A percentile compares a stretch with the other conserved stretches of the same genome.
phyloP scores from a whole-genome alignment of 257 asterid species.

The Solanum sejunctum region DNA sequence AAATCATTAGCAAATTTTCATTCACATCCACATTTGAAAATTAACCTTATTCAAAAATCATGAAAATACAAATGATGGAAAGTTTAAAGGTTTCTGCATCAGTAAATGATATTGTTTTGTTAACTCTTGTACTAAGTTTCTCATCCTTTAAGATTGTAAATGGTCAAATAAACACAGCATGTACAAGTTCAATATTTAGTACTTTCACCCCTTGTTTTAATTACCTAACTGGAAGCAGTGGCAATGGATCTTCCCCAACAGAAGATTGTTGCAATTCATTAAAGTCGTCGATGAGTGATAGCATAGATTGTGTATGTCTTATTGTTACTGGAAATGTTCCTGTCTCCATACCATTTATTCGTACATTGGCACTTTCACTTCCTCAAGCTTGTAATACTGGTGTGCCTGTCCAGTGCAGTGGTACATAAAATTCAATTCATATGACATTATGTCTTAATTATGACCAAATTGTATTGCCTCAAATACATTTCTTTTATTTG shows the following conservation, averaged over 20 bases:
- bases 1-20: not conserved
- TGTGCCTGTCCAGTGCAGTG: conserved; percentile 57
- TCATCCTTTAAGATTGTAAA: conserved; percentile 3
- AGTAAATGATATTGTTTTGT: conserved; percentile 4
- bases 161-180: conserved; percentile 49
- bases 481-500: not conserved
- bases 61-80: not conserved
- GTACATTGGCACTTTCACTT: conserved; percentile 33
- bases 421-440: conserved; percentile 4
- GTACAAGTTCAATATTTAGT: conserved; percentile 35
- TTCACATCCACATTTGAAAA: not conserved
- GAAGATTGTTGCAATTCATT: conserved; percentile 47
- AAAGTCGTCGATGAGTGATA: conserved; percentile 27
- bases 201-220: conserved; percentile 57
- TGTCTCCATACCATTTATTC: conserved; percentile 43
- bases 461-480: not conserved
- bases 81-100: conserved; percentile 10
- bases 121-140: conserved; percentile 2
- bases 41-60: not conserved
- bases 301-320: conserved; percentile 59
- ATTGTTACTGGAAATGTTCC: conserved; percentile 71
- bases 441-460: not conserved
- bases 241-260: conserved; percentile 35
- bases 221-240: conserved; percentile 56
- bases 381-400: conserved; percentile 40